Evolutionary conservation across 768 basidiomycete genomes (phyloP), one percentile per base, ranked within the genome.

Genomic region (Tulasnella sp.): DNA sequence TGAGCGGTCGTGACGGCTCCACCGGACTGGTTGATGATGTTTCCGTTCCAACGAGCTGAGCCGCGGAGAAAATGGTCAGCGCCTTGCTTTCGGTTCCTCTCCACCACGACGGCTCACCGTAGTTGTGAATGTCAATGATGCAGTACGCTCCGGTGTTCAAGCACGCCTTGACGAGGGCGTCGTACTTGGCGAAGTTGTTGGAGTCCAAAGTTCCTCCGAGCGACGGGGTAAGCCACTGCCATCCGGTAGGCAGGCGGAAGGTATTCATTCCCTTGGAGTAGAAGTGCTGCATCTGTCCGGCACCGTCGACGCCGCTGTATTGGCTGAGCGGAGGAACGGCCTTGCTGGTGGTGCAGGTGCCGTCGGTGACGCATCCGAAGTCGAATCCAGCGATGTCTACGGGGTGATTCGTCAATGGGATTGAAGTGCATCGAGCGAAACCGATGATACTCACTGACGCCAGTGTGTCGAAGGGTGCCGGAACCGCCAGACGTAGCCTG

Each of bases 271-370:
- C 89, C 81, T 90, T 85, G 0, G 87, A 84, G 75, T 89, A 88
- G 81, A 92, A 92, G 83, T 92, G 91, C 60, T 87, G 83, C 90
- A 92, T 92, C 83, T 92, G 91, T 28, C 90, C 89, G 6, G 83
- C 85, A 60, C 89, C 89, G 78, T 90, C 88, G 41, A 83, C 78
- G 88, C 89, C 88, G 60, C 86, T 87, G 79, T 88, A 87, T 81
- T 89, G 85, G 18, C 84, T 84, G 69, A 91, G 40, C 31, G 72
- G 72, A 69, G 44, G 24, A n/a, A 20, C 18, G 16, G 44, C 37
- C 18, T 44, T 72, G 28, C 22, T 72, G 76, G 50, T 77, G 88
- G 6, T 85, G 37, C 85, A 84, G 42, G 87, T 88, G 2, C 86
- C 50, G 69, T 37, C 31, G n/a, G 77, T 69, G 40, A 14, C 37